These are phyloP conservation scores for Monilinia fructigena DNA, from an alignment of 2,329 filamentous ascomycete genomes.

Conservation along the genomic window DNA sequence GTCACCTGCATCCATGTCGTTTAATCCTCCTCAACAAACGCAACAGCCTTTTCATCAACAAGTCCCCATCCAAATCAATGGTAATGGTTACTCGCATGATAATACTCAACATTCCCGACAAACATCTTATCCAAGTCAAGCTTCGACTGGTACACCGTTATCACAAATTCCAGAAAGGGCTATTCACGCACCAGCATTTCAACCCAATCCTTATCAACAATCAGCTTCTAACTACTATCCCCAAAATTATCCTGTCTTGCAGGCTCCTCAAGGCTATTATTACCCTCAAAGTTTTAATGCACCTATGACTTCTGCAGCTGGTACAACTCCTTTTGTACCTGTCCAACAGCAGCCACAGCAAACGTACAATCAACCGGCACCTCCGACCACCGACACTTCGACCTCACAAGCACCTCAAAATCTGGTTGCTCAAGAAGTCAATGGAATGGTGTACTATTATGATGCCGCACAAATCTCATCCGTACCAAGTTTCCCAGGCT, in stretches of 20 bases:
- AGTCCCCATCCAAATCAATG: conserved; percentile 72
- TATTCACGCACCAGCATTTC: conserved; percentile 87
- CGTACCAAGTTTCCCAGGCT: conserved; percentile 44
- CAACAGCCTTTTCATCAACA: conserved; percentile 94
- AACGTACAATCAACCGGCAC: conserved; percentile 31
- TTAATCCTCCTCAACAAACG: conserved; percentile 61
- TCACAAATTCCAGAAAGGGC: conserved; percentile 92
- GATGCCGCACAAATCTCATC: conserved; percentile 69
- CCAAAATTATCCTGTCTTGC: conserved; percentile 55
- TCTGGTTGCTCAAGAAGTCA: conserved; percentile 78
- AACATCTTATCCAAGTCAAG: conserved; percentile 67
- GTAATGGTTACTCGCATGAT: conserved; percentile 54
- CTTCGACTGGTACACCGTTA: conserved; percentile 74
- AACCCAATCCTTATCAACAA: conserved; percentile 66
- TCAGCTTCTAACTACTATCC: conserved; percentile 54
- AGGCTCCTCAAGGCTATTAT: conserved; percentile 62
- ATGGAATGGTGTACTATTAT: conserved; percentile 96
- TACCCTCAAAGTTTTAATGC: conserved; percentile 57
- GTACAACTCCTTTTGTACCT: conserved; percentile 36
- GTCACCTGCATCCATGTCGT: conserved; percentile 59
- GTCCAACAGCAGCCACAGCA: conserved; percentile 38
- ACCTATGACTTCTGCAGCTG: conserved; percentile 45
- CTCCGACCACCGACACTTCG: conserved; percentile 24
- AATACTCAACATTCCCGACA: conserved; percentile 61
- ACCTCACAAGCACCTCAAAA: conserved; percentile 49